Evolutionary conservation across 2,329 filamentous ascomycete genomes (phyloP), one percentile per base, ranked within the genome.

Genomic region (Ophiostoma himal-ulmi): DNA sequence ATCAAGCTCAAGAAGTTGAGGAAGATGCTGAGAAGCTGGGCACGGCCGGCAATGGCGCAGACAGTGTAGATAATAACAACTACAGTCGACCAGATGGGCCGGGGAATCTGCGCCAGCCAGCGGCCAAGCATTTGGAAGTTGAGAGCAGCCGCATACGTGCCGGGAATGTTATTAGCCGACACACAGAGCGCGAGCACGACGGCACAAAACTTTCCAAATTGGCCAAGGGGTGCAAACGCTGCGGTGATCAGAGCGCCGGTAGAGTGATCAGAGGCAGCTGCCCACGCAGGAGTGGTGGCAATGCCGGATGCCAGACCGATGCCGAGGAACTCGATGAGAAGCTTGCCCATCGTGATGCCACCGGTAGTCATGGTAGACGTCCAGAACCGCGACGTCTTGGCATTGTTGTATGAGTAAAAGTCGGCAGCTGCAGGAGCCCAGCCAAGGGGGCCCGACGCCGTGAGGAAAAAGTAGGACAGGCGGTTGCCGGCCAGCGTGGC

Each of bases 401-500:
- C 74, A 0, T 77, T 76, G 69, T 77, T 78, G 72, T 79, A 91
- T 69, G 90, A 87, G 74, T 90, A 89, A 76, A 87, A 90, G 76
- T 91, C 89, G 0, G 86, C 86, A n/a, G 85, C 87, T 1, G 84
- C 83, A 5, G 86, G 85, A 1, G 85, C 81, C 76, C 89, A 91
- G 1, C 87, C 89, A 69, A 90, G 84, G 8, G 86, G 86, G 1
- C 86, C 85, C 30, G 88, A 88, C 14, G 91, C 81, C 73, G 86
- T 90, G 66, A 92, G 81, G 13, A 86, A 89, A 78, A 93, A 90
- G 78, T 91, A 93, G 5, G 88, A 89, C 41, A 92, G 80, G 2
- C 85, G 80, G 72, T 86, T 85, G 39, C 86, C 88, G 17, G 81
- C 79, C 8, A 88, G 75, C 1, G 85, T 86, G 62, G 81, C 78